These are phyloP conservation scores for Crassisporium funariophilum DNA, from an alignment of 768 basidiomycete species.

Conservation along the genomic window DNA sequence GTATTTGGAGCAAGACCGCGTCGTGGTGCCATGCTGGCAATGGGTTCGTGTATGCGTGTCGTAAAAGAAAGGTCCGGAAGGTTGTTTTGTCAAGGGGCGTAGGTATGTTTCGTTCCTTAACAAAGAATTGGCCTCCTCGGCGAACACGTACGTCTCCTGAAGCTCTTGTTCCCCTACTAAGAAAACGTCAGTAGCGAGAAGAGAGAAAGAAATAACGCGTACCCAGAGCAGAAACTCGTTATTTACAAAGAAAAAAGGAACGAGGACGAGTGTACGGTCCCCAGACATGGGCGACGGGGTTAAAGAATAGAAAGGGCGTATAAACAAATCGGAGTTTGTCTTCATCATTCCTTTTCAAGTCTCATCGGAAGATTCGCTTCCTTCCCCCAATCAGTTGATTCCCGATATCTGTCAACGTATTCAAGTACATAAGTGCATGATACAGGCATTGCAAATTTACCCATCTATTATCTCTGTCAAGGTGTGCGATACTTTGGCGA, in stretches of 20 bases:
- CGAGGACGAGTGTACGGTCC: conserved; percentile 9
- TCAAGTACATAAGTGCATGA: too few relatives aligned
- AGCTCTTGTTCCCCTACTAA: not conserved
- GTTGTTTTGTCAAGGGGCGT: too few relatives aligned
- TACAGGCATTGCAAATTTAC: too few relatives aligned
- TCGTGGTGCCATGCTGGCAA: conserved; percentile 49
- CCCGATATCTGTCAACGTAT: too few relatives aligned
- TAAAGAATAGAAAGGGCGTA: conserved; percentile 12
- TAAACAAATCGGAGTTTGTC: conserved; percentile 19
- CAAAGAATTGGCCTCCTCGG: conserved; percentile 11
- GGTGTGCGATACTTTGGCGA: too few relatives aligned
- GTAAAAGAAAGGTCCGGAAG: conserved; percentile 4
- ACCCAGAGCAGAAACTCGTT: conserved; percentile 14
- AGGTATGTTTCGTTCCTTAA: not conserved
- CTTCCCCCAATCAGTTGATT: too few relatives aligned
- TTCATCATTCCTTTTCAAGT: not conserved
- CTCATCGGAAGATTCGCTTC: too few relatives aligned
- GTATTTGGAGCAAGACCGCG: conserved; percentile 43
- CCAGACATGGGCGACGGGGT: conserved; percentile 21
- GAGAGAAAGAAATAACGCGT: conserved; percentile 11
- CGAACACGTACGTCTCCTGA: conserved; percentile 6
- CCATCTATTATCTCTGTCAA: too few relatives aligned
- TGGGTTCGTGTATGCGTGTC: conserved; percentile 7
- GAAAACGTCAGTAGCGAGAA: not conserved
- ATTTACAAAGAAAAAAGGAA: conserved; percentile 14